phyloP scores from a whole-genome alignment of 148 eudicot genomes.

The Nyssa sinensis region DNA sequence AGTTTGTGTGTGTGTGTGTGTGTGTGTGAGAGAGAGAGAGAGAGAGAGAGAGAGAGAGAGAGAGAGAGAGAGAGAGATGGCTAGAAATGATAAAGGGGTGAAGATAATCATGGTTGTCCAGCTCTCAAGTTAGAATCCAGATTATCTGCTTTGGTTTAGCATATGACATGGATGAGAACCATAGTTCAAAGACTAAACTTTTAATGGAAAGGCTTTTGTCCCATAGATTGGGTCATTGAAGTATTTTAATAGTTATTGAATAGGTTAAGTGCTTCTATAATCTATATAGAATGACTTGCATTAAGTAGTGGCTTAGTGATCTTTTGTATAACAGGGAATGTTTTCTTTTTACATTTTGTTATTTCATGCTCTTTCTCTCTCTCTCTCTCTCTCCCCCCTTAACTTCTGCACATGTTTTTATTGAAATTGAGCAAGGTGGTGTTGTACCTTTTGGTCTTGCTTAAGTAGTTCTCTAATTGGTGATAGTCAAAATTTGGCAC shows the following conservation, averaged over 20 bases:
- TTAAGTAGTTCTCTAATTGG: background rate
- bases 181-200: background rate
- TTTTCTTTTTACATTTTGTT: too few relatives aligned
- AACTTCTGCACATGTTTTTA: too few relatives aligned
- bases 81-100: background rate
- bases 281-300: too few relatives aligned
- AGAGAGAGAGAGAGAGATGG: background rate
- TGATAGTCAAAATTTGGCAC: background rate
- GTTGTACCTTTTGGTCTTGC: too few relatives aligned
- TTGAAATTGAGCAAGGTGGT: too few relatives aligned
- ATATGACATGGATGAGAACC: background rate
- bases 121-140: background rate
- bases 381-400: too few relatives aligned
- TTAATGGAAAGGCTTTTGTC: background rate
- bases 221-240: background rate
- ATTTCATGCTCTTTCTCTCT: too few relatives aligned
- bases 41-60: too few relatives aligned
- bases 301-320: too few relatives aligned
- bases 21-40: too few relatives aligned
- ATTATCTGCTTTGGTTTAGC: background rate
- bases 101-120: background rate
- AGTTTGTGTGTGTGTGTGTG: background rate
- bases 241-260: background rate
- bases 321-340: too few relatives aligned
- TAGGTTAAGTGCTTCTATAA: too few relatives aligned